Evolutionary conservation across 352 stramenopile species (phyloP).

Genomic region (Phytopythium aichiense): DNA sequence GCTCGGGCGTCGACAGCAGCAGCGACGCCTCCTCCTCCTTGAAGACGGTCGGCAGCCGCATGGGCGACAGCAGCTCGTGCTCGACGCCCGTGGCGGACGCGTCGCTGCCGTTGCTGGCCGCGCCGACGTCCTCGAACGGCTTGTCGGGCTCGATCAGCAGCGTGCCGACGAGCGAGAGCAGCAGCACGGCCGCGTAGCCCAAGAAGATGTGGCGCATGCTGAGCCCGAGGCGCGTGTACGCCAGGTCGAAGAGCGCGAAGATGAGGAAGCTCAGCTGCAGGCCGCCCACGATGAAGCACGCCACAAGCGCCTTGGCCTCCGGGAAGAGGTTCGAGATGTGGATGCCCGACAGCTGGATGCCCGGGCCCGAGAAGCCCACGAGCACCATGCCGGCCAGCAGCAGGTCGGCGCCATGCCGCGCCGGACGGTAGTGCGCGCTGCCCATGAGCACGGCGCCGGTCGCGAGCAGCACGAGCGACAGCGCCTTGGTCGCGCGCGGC

Average conservation of each 20-base stretch:
- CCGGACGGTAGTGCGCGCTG: constrained; percentile 32
- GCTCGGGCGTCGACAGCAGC: constrained; percentile 45
- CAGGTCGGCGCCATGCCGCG: constrained; percentile 27
- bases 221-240: constrained; percentile 34
- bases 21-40: constrained; percentile 49
- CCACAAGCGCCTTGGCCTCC: constrained; percentile 56
- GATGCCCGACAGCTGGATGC: constrained; percentile 64
- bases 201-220: constrained; percentile 47
- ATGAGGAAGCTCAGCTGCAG: constrained; percentile 73
- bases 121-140: constrained; percentile 26
- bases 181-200: constrained; percentile 40
- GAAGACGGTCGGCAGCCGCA: constrained; percentile 52
- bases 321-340: constrained; percentile 77
- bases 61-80: constrained; percentile 50
- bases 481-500: constrained; percentile 45
- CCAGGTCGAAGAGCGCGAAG: constrained; percentile 57
- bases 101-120: neutral
- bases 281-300: constrained; percentile 65
- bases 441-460: constrained; percentile 46
- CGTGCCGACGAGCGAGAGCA: constrained; percentile 49
- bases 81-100: constrained; percentile 7
- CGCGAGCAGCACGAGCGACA: constrained; percentile 47
- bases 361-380: constrained; percentile 56
- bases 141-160: constrained; percentile 53
- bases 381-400: constrained; percentile 61